Conservation (phyloP, 345 rosid species). For the Melaleuca alternifolia region DNA sequence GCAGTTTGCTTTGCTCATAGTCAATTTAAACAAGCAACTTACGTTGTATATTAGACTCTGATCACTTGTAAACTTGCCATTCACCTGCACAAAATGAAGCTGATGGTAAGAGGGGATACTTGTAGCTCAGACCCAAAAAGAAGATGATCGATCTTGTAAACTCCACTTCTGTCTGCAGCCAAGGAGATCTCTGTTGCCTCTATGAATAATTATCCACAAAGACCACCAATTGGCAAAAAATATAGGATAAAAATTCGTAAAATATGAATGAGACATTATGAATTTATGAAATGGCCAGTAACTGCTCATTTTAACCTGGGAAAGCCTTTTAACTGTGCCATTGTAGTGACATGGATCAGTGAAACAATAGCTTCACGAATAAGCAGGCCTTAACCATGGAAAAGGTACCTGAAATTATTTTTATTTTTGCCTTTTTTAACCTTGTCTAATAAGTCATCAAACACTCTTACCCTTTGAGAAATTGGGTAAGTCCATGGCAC, state of each 20-base stretch:
- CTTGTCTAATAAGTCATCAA: background rate
- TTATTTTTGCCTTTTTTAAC: background rate
- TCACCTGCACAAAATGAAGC: constrained; percentile 41
- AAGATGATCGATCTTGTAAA: background rate
- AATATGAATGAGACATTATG: background rate
- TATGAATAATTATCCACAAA: background rate
- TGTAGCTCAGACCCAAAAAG: background rate
- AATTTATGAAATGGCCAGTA: background rate
- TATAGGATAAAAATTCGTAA: background rate
- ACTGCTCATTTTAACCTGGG: background rate
- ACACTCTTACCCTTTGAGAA: background rate
- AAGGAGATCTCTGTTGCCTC: background rate
- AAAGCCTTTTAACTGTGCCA: background rate
- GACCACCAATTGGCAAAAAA: background rate
- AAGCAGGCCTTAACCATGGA: background rate
- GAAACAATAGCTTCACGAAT: background rate
- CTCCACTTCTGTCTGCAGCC: background rate
- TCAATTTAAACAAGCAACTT: constrained; percentile 15
- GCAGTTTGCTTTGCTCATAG: background rate
- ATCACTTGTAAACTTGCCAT: constrained; percentile 84
- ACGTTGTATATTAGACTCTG: constrained; percentile 76
- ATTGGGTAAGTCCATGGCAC: background rate
- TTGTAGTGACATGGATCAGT: background rate
- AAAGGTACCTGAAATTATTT: background rate
- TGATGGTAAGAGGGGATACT: background rate